Base-by-base conservation (phyloP, 176 grass and related monocot genomes). In the Otatea glauca region DNA sequence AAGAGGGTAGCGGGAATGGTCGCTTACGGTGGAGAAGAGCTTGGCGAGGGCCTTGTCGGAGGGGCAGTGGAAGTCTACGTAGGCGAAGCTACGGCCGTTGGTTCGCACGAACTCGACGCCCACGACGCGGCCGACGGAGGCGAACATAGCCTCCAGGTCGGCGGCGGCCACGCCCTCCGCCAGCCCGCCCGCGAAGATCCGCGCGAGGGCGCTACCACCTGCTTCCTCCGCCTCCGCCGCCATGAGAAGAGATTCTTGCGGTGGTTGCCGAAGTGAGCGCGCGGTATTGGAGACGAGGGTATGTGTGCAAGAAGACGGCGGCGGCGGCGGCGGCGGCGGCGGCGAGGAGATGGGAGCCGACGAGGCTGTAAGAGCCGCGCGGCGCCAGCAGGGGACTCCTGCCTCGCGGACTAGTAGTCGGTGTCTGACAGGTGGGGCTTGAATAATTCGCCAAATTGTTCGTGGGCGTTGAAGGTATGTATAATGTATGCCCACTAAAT, bases 21-120 rank as follows among this genome's bases (percentile, higher is more conserved):
- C 53, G 66, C 1, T 42, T 64, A 98, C 93, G 29, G 83, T 86
- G 47, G 96, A 91, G 74, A n/a, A n/a, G n/a, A n/a, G n/a, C n/a
- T n/a, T n/a, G n/a, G n/a, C n/a, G n/a, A n/a, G n/a, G n/a, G n/a
- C n/a, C n/a, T n/a, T n/a, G n/a, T n/a, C n/a, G n/a, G n/a, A n/a
- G n/a, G n/a, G n/a, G n/a, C n/a, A n/a, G n/a, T n/a, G n/a, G n/a
- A n/a, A n/a, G n/a, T n/a, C n/a, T n/a, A n/a, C n/a, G n/a, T n/a
- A n/a, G n/a, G n/a, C n/a, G n/a, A n/a, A n/a, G n/a, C n/a, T n/a
- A n/a, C n/a, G n/a, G n/a, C n/a, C n/a, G n/a, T n/a, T n/a, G n/a
- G n/a, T n/a, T n/a, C n/a, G n/a, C n/a, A n/a, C n/a, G n/a, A n/a
- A n/a, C n/a, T n/a, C n/a, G n/a, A n/a, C n/a, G n/a, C n/a, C n/a